Evolutionary conservation across 495 filamentous ascomycete genomes (phyloP).

Genomic region (Penicillium herquei): DNA sequence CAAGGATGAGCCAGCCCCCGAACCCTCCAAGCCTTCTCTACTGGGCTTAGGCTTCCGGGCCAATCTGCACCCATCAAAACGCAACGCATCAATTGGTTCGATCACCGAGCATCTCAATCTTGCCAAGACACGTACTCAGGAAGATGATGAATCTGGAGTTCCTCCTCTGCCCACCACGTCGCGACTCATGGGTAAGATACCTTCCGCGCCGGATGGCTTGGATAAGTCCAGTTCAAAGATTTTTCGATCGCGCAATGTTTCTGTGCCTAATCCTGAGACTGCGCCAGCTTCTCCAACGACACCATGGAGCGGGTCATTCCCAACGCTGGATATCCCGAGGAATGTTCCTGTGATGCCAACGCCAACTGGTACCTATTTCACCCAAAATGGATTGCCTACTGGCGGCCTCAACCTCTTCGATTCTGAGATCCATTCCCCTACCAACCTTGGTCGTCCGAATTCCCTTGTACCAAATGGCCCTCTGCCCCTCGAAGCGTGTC

Average conservation of each 20-base stretch:
- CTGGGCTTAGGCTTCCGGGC: constrained; percentile 10
- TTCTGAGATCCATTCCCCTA: constrained; percentile 74
- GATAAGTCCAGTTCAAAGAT: constrained; percentile 78
- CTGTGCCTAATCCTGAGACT: constrained; percentile 66
- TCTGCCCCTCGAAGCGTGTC: constrained; percentile 84
- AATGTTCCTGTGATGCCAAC: constrained; percentile 68
- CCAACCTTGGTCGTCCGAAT: constrained; percentile 65
- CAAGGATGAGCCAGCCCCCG: constrained; percentile 26
- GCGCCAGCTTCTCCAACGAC: constrained; percentile 71
- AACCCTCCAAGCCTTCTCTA: constrained; percentile 12
- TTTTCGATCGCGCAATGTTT: constrained; percentile 69
- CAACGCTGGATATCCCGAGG: constrained; percentile 47
- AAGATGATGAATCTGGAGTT: constrained; percentile 38
- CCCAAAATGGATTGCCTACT: constrained; percentile 52
- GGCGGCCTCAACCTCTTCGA: constrained; percentile 83
- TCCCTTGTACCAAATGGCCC: constrained; percentile 57
- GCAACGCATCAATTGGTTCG: constrained; percentile 35
- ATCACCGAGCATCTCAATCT: constrained; percentile 33
- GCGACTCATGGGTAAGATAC: constrained; percentile 48
- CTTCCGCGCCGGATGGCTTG: constrained; percentile 54
- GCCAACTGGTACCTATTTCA: constrained; percentile 59
- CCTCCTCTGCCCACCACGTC: constrained; percentile 42
- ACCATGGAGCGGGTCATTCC: constrained; percentile 67
- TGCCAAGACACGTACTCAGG: constrained; percentile 40
- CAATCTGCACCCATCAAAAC: constrained; percentile 22